These are phyloP conservation scores for Coemansia sp. DNA, from an alignment of 192 early-diverging fungal genomes.

Conservation along the genomic window DNA sequence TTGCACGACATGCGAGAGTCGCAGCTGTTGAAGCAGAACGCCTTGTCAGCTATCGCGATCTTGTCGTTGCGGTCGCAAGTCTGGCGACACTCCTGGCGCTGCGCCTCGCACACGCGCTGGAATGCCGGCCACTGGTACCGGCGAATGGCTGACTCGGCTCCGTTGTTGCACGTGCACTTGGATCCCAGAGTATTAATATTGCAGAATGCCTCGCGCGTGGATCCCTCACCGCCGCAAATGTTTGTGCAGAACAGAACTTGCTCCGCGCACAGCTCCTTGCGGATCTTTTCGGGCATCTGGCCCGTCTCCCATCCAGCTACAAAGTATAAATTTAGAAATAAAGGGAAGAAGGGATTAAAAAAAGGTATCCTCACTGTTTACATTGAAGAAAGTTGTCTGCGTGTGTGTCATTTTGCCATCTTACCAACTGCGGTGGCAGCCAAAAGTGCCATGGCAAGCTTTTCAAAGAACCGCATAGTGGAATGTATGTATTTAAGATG, in stretches of 20 bases:
- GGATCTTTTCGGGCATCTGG: constrained; percentile 53
- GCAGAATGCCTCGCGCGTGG: constrained; percentile 54
- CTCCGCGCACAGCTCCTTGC: constrained; percentile 57
- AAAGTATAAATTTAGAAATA: too few relatives aligned
- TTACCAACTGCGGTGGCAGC: constrained; percentile 32
- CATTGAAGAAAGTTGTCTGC: neutral
- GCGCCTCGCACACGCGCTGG: constrained; percentile 57
- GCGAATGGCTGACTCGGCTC: constrained; percentile 51
- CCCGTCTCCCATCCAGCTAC: constrained; percentile 48
- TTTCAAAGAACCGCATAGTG: constrained; percentile 7
- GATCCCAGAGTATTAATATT: constrained; percentile 51
- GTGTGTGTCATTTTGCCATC: neutral
- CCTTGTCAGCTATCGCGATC: constrained; percentile 23
- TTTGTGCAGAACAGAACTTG: constrained; percentile 56
- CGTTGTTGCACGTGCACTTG: constrained; percentile 51
- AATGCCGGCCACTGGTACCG: constrained; percentile 57
- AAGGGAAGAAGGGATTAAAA: neutral
- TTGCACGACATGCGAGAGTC: constrained; percentile 43
- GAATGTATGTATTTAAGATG: neutral
- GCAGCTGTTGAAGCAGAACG: constrained; percentile 53
- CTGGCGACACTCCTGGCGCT: constrained; percentile 40
- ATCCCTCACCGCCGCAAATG: constrained; percentile 49
- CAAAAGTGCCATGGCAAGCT: constrained; percentile 20
- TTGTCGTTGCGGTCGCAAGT: constrained; percentile 37
- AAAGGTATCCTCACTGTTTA: too few relatives aligned